A percentile compares a stretch with the other conserved stretches of the same genome.
These are phyloP conservation scores for Podaxis sp. DNA, from an alignment of 768 basidiomycete species.

Conservation along the genomic window DNA sequence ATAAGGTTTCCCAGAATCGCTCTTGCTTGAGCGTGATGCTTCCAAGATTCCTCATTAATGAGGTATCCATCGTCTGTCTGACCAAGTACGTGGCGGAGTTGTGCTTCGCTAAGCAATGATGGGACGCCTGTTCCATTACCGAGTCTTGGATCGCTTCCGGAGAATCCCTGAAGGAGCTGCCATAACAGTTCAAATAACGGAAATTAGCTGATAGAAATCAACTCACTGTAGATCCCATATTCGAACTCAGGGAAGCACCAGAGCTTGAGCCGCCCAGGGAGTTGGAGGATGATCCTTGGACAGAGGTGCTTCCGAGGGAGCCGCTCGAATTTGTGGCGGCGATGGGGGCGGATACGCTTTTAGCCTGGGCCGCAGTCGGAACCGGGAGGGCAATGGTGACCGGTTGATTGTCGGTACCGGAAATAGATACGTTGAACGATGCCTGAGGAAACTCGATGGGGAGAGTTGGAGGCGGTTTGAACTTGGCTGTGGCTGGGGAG, in stretches of 20 bases:
- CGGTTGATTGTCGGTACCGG: slow-evolving; percentile 34
- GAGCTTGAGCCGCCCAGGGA: slow-evolving; percentile 53
- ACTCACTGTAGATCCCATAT: slow-evolving; percentile 34
- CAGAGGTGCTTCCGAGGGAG: slow-evolving; percentile 33
- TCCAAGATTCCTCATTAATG: slow-evolving; percentile 76
- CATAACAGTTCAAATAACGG: background rate
- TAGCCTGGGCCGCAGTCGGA: slow-evolving; percentile 42
- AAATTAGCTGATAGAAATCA: background rate
- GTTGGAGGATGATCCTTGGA: slow-evolving; percentile 43
- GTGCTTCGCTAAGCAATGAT: slow-evolving; percentile 41
- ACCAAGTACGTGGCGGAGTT: slow-evolving; percentile 28
- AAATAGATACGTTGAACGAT: slow-evolving; percentile 37
- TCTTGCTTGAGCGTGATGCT: slow-evolving; percentile 80
- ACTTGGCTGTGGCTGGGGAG: slow-evolving; percentile 86
- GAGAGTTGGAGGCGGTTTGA: slow-evolving; percentile 55
- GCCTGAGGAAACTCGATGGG: slow-evolving; percentile 46
- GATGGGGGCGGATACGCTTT: slow-evolving; percentile 72
- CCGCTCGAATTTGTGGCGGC: slow-evolving; percentile 43
- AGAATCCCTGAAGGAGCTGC: slow-evolving; percentile 24
- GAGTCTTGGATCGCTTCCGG: slow-evolving; percentile 42
- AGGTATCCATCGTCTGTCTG: slow-evolving; percentile 23
- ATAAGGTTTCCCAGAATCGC: slow-evolving; percentile 82
- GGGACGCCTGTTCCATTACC: slow-evolving; percentile 31
- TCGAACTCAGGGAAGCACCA: slow-evolving; percentile 50
- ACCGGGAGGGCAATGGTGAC: slow-evolving; percentile 51